Evolutionary conservation across 1,284 basidiomycete species (phyloP).

Genomic region (Pascua sp.): DNA sequence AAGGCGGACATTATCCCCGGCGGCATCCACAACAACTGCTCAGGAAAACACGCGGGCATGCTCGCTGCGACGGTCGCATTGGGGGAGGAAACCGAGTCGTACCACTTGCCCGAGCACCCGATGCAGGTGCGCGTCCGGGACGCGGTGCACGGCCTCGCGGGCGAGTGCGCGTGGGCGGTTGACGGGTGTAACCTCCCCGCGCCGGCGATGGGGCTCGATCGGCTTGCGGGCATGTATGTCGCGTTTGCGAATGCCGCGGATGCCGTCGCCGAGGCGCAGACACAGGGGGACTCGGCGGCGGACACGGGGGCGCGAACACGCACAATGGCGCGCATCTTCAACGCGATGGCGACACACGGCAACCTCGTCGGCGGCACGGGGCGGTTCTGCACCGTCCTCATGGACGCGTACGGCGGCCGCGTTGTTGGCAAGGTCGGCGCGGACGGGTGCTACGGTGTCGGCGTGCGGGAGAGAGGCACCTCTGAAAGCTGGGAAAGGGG

Average conservation of each 20-base stretch:
- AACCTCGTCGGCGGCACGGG: not conserved
- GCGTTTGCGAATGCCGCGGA: not conserved
- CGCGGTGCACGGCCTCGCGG: not conserved
- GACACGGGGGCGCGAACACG: not conserved
- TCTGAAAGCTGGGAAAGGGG: too few species aligned
- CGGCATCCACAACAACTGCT: conserved; percentile 5
- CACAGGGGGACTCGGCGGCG: too few species aligned
- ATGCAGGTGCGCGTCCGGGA: not conserved
- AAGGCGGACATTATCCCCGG: not conserved
- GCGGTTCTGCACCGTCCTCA: conserved; percentile 2
- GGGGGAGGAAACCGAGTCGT: not conserved
- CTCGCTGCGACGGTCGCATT: not conserved
- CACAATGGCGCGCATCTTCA: conserved; percentile 2
- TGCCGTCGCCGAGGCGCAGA: not conserved
- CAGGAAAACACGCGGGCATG: conserved; percentile 6
- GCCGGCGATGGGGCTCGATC: conserved; percentile 4
- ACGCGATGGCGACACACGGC: not conserved
- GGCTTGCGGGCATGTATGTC: conserved; percentile 3
- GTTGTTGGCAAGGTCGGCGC: conserved; percentile 6
- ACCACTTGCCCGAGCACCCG: not conserved
- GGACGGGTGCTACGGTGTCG: conserved; percentile 5
- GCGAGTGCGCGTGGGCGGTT: conserved; percentile 1
- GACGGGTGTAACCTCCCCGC: conserved; percentile 13
- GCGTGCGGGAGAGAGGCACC: not conserved
- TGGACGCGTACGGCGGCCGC: not conserved